Evolutionary conservation across 345 rosid species (phyloP), one percentile per base, ranked within the genome.

Genomic region (Cardamine resedifolia): DNA sequence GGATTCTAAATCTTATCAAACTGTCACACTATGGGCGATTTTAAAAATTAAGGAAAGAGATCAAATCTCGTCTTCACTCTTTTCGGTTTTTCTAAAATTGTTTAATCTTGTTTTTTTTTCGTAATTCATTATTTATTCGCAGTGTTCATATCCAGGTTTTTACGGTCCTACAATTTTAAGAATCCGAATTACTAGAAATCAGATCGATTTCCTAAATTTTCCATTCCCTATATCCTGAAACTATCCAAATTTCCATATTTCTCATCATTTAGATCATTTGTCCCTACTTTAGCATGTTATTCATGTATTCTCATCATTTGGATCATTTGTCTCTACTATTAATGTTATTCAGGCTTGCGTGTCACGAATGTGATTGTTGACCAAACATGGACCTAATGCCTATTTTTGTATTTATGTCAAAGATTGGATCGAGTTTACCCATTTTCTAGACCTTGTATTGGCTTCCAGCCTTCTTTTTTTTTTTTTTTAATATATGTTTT

Each of bases 361-460:
- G 82, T 58, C 62, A 33, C 1, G 73, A 87, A 84, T 74, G 86
- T 75, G 90, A 85, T 82, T 82, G 57, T 81, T 81, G 82, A 83
- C 83, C 81, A 68, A 74, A 70, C 41, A 11, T 48, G 77, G 60
- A 71, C 81, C 41, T 20, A 48, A 51, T 52, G 72, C 43, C 31
- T 55, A 27, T n/a, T 64, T 68, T 74, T 77, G 64, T 65, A 68
- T 66, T 72, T 27, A 39, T 48, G 47, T 10, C 31, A 58, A 74
- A 50, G 5, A 26, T 69, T 34, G 58, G 31, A 64, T 64, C 7
- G 50, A 55, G 55, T 49, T 53, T 31, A 23, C 64, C 38, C 48
- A 44, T 19, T 26, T 43, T 11, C 12, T 39, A 38, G 23, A 51
- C 21, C 24, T 61, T 50, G 24, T 20, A 49, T 71, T 71, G 43